Conservation (phyloP, 306 rosid species). For the Cercis canadensis region DNA sequence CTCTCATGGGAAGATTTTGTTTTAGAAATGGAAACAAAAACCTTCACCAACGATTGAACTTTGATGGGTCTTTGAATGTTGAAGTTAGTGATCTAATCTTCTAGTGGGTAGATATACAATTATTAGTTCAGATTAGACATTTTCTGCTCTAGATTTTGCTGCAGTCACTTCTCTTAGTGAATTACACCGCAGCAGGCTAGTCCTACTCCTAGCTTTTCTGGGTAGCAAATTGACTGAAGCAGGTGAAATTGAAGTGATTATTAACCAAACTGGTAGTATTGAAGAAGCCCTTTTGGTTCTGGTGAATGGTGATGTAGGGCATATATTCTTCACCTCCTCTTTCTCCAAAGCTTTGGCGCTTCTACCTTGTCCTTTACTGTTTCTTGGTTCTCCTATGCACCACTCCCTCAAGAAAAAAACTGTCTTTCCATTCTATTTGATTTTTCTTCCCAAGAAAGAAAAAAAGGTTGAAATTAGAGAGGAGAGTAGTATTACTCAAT, state of each 20-base stretch:
- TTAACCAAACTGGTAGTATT: conserved; percentile 32
- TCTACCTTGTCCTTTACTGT: conserved; percentile 43
- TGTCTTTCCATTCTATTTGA: background rate
- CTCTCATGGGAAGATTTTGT: conserved; percentile 34
- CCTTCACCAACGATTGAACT: conserved; percentile 36
- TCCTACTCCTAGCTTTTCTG: conserved; percentile 47
- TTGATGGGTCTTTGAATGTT: conserved; percentile 32
- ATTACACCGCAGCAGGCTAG: conserved; percentile 32
- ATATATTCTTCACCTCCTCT: conserved; percentile 23
- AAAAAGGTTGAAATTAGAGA: background rate
- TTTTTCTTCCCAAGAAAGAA: conserved; percentile 1
- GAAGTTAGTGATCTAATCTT: conserved; percentile 25
- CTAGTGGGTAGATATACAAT: conserved; percentile 2
- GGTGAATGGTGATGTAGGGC: conserved; percentile 21
- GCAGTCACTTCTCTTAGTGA: conserved; percentile 25
- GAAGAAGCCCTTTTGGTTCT: conserved; percentile 18
- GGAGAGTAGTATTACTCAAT: too few relatives aligned
- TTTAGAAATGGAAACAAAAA: conserved; percentile 29
- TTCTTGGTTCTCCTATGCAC: conserved; percentile 15
- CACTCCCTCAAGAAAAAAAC: background rate
- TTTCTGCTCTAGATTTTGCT: conserved; percentile 44
- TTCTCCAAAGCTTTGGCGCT: conserved; percentile 36
- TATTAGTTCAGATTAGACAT: conserved; percentile 23
- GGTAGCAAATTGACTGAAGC: conserved; percentile 34
- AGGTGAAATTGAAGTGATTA: conserved; percentile 36